Base-by-base conservation (phyloP, 768 basidiomycete species). In the Cyclocybe cylindracea region DNA sequence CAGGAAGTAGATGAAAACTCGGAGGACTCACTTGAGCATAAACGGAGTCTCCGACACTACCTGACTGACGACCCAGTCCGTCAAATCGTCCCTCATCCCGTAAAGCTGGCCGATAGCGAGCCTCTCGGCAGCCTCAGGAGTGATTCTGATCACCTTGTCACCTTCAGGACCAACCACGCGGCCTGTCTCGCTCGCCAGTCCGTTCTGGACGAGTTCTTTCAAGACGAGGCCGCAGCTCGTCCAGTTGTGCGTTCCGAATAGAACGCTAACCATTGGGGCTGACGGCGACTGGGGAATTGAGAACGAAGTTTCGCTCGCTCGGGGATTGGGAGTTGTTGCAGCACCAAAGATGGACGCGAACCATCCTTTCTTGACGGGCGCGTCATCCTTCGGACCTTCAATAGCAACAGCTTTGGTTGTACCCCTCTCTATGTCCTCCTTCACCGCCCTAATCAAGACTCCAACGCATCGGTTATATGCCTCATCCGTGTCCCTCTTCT, bases 231-330 rank as follows among this genome's bases (percentile, higher is more conserved):
- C 71, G 55, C 81, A 84, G 51, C 88, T 91, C 24, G 71, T 71
- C 78, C 83, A 80, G 62, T 96, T 96, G 57, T 96, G 94, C 16
- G 94, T 94, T 1, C 88, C 94, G 58, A 97, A 94, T 2, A 94
- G 70, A 10, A 91, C 82, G 2, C 81, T 88, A 10, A 94, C 67
- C 4, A 57, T 42, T 11, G 64, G 62, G 1, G 45, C 44, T 18
- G 14, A 42, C 33, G 16, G 44, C 34, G 10, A 14, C 48, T 5
- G 50, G 14, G 5, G 33, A 16, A 32, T 32, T 35, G 24, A 18
- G 11, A 5, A 19, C 13, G 7, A 37, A 44, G 3, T n/a, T 18
- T 14, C 16, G 2, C 18, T 48, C 19, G 18, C 4, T 24, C 24
- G 24, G 5, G 24, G 24, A 24, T 5, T 34, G 14, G 18, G 0